Base-by-base conservation (phyloP, 2,329 filamentous ascomycete genomes). In the Aspergillus sp. region DNA sequence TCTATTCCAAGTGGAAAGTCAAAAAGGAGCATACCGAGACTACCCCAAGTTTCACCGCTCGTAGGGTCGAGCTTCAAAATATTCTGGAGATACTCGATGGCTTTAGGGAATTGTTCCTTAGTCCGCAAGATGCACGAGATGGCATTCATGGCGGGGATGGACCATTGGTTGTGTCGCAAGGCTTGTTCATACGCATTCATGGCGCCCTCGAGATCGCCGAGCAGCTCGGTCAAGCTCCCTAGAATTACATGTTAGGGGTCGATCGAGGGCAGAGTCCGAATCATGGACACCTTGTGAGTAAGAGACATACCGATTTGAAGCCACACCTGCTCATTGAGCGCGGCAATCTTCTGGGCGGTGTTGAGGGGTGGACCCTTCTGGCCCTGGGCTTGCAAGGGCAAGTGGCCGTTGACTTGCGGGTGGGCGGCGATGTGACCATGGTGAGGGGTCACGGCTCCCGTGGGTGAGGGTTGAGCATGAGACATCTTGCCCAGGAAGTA, bases 1-100 rank as follows among this genome's bases (percentile, higher is more conserved):
- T 16, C 4, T n/a, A 26, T 22, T 13, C 13, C 30, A 9, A 33
- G 26, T 30, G 7, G 10, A 8, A 30, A 30, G 9, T 7, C 26
- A 11, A 30, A 10, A 30, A 30, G 11, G 20, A 50, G 70, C 82
- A 59, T 80, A 94, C 90, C 93, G 26, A 97, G 80, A 68, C 91
- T 96, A 45, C 93, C 93, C 94, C 93, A 97, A 42, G 94, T 91
- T 72, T 97, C 94, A 53, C 94, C 94, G 68, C 95, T 96, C 60
- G 85, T 87, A 33, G 80, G 82, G 60, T 99, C 94, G 22, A 97
- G 79, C 74, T 96, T 95, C 49, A 96, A 76, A 54, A 97, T 96
- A 56, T 87, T 89, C 65, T 94, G 87, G 49, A 97, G 81, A 69
- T 93, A 97, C 66, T 97, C 93, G 48, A 96, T 88, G 1, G 94